Evolutionary conservation across 2,329 filamentous ascomycete genomes (phyloP).

Genomic region (Fusarium tanahbumbuense): DNA sequence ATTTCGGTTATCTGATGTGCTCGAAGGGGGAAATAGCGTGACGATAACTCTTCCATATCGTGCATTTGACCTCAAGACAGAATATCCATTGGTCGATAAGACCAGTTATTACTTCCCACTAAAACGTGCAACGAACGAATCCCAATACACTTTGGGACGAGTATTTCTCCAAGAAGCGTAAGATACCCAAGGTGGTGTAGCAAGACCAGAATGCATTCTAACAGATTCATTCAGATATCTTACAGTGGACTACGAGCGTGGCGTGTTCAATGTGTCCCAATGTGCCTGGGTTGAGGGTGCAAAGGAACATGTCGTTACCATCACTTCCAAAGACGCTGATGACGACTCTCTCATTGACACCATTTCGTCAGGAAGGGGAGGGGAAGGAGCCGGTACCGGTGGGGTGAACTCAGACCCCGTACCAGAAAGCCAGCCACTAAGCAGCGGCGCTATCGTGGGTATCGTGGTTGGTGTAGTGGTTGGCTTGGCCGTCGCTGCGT

Average conservation of each 20-base stretch:
- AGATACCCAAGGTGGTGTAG: no score
- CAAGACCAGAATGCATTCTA: background rate
- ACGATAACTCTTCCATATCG: background rate
- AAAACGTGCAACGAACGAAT: background rate
- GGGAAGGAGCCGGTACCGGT: background rate
- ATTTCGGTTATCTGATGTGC: background rate
- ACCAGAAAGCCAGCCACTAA: background rate
- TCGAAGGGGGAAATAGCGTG: background rate
- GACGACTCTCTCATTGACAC: background rate
- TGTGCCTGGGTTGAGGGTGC: background rate
- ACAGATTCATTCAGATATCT: background rate
- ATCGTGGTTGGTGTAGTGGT: background rate
- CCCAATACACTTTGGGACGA: background rate
- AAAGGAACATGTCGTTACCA: background rate
- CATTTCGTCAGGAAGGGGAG: background rate
- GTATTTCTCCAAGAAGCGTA: conserved; percentile 1
- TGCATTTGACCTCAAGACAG: background rate
- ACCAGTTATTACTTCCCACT: background rate
- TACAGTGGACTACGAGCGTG: background rate
- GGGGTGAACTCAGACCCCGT: background rate
- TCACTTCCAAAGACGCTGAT: background rate
- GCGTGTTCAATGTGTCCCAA: background rate
- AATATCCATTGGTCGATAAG: background rate
- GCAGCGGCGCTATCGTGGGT: background rate
- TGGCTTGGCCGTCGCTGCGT: background rate